Evolutionary conservation across 805 yeast species (phyloP).

Genomic region (Lipomyces chichibuensis): DNA sequence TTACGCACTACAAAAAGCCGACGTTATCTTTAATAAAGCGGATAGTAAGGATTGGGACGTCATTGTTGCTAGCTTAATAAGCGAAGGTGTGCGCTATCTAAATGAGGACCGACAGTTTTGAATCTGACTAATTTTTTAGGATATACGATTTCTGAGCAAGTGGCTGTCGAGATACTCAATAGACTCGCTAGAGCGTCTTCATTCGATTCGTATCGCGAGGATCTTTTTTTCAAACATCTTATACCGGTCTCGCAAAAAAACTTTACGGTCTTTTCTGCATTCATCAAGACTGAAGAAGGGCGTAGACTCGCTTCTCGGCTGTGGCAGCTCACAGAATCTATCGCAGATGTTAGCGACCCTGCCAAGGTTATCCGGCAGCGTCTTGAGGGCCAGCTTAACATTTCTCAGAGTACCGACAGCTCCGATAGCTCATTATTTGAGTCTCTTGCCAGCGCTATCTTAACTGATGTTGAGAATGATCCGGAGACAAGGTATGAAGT

Average conservation of each 20-base stretch:
- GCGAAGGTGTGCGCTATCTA: slow-evolving; percentile 4
- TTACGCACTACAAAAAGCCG: slow-evolving; percentile 5
- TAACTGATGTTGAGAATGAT: slow-evolving; percentile 27
- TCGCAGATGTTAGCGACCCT: slow-evolving; percentile 9
- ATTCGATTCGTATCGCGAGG: slow-evolving; percentile 41
- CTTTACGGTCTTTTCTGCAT: slow-evolving; percentile 38
- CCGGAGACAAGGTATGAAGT: slow-evolving; percentile 11
- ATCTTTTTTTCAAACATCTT: slow-evolving; percentile 41
- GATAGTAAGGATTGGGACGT: slow-evolving; percentile 23
- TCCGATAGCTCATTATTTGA: slow-evolving; percentile 16
- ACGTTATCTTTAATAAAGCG: slow-evolving; percentile 15
- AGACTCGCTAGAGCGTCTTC: slow-evolving; percentile 9
- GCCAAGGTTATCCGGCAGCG: slow-evolving; percentile 24
- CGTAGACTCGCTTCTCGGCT: slow-evolving; percentile 46
- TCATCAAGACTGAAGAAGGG: slow-evolving; percentile 43
- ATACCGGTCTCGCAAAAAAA: slow-evolving; percentile 15
- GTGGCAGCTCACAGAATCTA: slow-evolving; percentile 31
- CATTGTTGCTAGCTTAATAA: slow-evolving; percentile 11
- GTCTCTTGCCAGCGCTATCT: slow-evolving; percentile 23
- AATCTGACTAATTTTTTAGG: neutral
- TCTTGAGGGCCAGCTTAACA: slow-evolving; percentile 30
- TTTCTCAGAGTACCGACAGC: neutral
- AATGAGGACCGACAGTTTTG: neutral
- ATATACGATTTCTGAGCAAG: slow-evolving; percentile 9
- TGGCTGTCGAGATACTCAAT: slow-evolving; percentile 12